Conservation (phyloP, 768 basidiomycete species). For the Kwoniella newhampshirensis region DNA sequence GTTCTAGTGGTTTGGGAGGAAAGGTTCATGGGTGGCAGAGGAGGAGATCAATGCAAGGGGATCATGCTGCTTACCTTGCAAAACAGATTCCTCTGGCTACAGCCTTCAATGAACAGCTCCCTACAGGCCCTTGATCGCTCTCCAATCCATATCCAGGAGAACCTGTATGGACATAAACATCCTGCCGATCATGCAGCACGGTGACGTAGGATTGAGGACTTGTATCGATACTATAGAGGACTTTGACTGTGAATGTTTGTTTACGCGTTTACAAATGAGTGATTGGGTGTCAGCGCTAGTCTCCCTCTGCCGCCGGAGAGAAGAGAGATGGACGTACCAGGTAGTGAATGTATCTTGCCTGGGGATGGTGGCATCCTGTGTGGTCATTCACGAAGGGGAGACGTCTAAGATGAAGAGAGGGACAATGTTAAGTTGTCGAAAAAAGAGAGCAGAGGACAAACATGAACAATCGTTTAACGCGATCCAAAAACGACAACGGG, state of each 20-base stretch:
- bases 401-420: background rate
- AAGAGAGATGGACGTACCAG: conserved; percentile 25
- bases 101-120: conserved; percentile 39
- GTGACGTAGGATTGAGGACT: conserved; percentile 42
- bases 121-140: conserved; percentile 14
- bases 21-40: background rate
- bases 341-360: conserved; percentile 43
- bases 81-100: conserved; percentile 42
- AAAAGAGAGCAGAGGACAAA: conserved; percentile 1
- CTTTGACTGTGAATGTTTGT: conserved; percentile 36
- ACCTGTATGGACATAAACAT: conserved; percentile 41
- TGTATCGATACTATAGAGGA: conserved; percentile 40
- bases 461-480: background rate
- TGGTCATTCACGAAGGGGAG: background rate
- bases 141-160: conserved; percentile 1
- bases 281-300: background rate
- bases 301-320: too few relatives aligned
- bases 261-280: conserved; percentile 3
- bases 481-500: conserved; percentile 5
- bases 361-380: conserved; percentile 39
- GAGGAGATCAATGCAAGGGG: background rate
- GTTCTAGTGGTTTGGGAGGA: background rate
- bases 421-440: background rate
- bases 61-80: conserved; percentile 32
- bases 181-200: conserved; percentile 33